Base-by-base conservation (phyloP, 2,329 filamentous ascomycete genomes). In the Emergomyces orientalis region DNA sequence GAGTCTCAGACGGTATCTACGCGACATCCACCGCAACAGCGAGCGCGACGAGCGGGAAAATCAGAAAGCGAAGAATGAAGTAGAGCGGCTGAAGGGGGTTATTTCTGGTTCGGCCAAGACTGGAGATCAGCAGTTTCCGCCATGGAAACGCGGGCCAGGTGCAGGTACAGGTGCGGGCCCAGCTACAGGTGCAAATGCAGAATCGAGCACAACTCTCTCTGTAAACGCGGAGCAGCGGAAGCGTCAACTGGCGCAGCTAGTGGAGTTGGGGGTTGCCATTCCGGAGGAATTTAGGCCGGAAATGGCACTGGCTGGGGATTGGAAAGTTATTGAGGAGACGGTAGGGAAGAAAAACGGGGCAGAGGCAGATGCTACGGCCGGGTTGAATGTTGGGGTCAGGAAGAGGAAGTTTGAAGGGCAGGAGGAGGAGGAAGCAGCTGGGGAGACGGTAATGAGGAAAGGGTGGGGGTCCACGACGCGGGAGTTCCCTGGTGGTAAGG, bases 231-330 rank as follows among this genome's bases (percentile, higher is more conserved):
- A 86, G 9, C 88, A 95, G 67, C 80, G 90, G 62, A 93, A 93
- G 75, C 83, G 82, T 62, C 94, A 99, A 76, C 84, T 95, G 70
- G 87, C 91, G 66, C 91, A 97, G 75, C 80, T 99, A 13, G 91
- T 88, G 4, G 89, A 88, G 43, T 83, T 99, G 81, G 94, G 94
- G 0, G 86, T 99, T 58, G 85, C 86, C 56, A 84, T 97, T 61
- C 94, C 94, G 0, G 86, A 90, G 54, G 86, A 89, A 67, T 86
- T 90, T 63, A 82, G 90, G 64, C 81, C 83, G 1, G 90, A 94
- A 64, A 86, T 97, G 84, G 91, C 92, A 5, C 86, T 97, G 79
- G 87, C 88, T 3, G 91, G 94, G 39, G 89, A 96, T 61, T 99
- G 93, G 93, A 86, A 90, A 63, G 85, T 83, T 6, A 84, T 90